Base-by-base conservation (phyloP, 2,329 filamentous ascomycete genomes). In the Monilinia vaccinii-corymbosi region DNA sequence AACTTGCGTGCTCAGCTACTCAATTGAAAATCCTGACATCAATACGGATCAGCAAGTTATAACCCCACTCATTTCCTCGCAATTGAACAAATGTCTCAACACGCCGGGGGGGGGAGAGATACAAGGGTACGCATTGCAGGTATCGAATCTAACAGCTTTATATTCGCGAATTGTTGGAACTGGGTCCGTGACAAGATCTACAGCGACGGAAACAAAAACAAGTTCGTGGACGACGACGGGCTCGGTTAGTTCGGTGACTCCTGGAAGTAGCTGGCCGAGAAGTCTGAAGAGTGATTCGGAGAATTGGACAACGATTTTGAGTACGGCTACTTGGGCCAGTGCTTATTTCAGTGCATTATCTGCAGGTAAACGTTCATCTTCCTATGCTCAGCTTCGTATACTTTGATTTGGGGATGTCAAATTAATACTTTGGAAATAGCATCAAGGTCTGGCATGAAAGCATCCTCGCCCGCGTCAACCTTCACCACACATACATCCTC, bases 31-130 rank as follows among this genome's bases (percentile, higher is more conserved):
- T 36, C 61, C 60, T 18, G 62, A 52, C 4, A 52, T 61, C 13
- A 23, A 48, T 18, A 60, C 57, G 7, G 44, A 60, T n/a, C 28
- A 48, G 2, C 13, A 34, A 14, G 23, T 60, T 5, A 52, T 64
- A 7, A 31, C 21, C 23, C 58, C 46, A 18, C 14, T 63, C 42
- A 46, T 61, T 46, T 21, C 34, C 32, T 38, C 44, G 32, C 42
- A 66, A 60, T 45, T 69, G 18, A 61, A 65, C 48, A 49, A 62
- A 42, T 69, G 67, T 58, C 58, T 44, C 11, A 58, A 66, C 16
- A 60, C 63, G 1, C 58, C 58, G 1, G 64, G 56, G 2, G 61
- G 56, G 9, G 21, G 40, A 11, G 42, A 64, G n/a, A 56, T 69
- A 18, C 49, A 55, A 25, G 62, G 48, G 28, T 52, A 66, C 4